Evolutionary conservation across 2,329 filamentous ascomycete genomes (phyloP).

Genomic region (Teratosphaeria zuluensis): DNA sequence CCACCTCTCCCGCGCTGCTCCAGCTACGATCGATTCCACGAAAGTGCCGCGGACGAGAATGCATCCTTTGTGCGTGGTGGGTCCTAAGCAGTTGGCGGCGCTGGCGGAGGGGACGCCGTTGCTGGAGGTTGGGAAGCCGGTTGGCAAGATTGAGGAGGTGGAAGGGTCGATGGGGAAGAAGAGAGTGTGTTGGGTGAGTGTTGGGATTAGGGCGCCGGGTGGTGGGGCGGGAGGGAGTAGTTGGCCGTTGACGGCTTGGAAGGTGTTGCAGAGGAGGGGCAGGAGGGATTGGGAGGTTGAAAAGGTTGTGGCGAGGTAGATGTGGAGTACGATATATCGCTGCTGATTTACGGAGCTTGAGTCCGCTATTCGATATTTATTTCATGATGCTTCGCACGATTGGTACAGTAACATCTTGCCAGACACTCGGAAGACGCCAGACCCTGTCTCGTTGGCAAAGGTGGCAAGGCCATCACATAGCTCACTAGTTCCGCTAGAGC

Average conservation of each 20-base stretch:
- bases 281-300: slow-evolving; percentile 66
- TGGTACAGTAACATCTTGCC: too few species aligned
- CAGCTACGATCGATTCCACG: slow-evolving; percentile 35
- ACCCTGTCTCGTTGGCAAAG: too few species aligned
- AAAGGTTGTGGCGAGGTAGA: slow-evolving; percentile 29
- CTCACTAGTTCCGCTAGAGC: too few species aligned
- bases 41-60: slow-evolving; percentile 68
- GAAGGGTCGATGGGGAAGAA: slow-evolving; percentile 29
- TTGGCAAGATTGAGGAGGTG: slow-evolving; percentile 62
- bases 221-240: slow-evolving; percentile 3
- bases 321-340: too few species aligned
- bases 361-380: too few species aligned
- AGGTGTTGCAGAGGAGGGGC: slow-evolving; percentile 70
- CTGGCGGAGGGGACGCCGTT: slow-evolving; percentile 79
- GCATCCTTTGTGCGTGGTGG: slow-evolving; percentile 72
- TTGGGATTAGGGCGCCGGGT: slow-evolving; percentile 46
- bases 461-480: too few species aligned
- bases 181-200: slow-evolving; percentile 61
- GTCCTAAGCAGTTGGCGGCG: slow-evolving; percentile 58
- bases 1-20: slow-evolving; percentile 63
- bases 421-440: too few species aligned
- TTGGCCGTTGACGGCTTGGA: slow-evolving; percentile 59
- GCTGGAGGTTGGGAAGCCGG: slow-evolving; percentile 76
- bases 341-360: too few species aligned
- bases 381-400: too few species aligned